Evolutionary conservation across 805 yeast species (phyloP).

Genomic region (Saccharomycopsis javanensis): DNA sequence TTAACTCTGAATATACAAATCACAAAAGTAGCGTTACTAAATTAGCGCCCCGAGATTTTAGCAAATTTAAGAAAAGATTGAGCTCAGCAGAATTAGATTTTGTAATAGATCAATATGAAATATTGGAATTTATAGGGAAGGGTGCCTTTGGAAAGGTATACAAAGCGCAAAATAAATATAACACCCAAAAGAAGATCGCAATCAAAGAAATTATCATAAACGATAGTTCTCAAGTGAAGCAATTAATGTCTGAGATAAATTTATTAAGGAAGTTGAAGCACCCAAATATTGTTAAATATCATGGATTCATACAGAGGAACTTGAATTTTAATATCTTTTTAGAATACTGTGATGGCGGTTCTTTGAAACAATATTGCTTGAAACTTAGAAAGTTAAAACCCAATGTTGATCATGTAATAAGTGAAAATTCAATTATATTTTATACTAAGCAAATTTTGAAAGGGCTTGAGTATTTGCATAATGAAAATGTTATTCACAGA

Average conservation of each 20-base stretch:
- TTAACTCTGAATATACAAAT: background rate
- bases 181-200: conserved; percentile 63
- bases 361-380: conserved; percentile 29
- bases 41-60: background rate
- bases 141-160: conserved; percentile 92
- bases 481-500: conserved; percentile 68
- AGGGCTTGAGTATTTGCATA: conserved; percentile 68
- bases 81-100: conserved; percentile 17
- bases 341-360: conserved; percentile 68
- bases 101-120: conserved; percentile 31
- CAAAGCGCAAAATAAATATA: conserved; percentile 50
- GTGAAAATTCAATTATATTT: conserved; percentile 62
- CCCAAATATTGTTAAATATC: conserved; percentile 84
- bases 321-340: conserved; percentile 67
- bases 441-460: conserved; percentile 67
- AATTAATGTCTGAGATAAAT: conserved; percentile 47
- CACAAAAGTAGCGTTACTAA: background rate
- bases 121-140: conserved; percentile 62
- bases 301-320: conserved; percentile 77
- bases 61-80: conserved; percentile 2
- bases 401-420: conserved; percentile 56
- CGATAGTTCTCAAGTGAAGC: conserved; percentile 10
- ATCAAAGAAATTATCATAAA: conserved; percentile 52
- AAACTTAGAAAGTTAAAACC: background rate
- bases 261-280: conserved; percentile 73